These are phyloP conservation scores for Elongisporangium anandrum DNA, from an alignment of 352 stramenopile species.

Conservation along the genomic window DNA sequence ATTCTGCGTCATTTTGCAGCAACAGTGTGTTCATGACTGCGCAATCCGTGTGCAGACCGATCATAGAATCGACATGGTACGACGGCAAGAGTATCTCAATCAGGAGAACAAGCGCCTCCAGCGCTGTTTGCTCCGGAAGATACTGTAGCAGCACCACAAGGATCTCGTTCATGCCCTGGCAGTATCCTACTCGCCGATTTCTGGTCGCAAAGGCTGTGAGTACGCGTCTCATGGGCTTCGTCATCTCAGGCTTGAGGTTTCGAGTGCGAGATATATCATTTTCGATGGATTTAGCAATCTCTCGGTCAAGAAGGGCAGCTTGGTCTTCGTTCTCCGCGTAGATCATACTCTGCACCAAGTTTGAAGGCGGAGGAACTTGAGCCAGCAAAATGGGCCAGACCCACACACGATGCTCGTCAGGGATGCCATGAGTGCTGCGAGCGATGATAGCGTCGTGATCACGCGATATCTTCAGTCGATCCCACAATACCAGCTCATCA, in stretches of 20 bases:
- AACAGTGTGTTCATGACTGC: conserved; percentile 80
- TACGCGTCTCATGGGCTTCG: conserved; percentile 55
- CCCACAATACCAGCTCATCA: conserved; percentile 37
- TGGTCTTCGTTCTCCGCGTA: conserved; percentile 30
- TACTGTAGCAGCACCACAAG: conserved; percentile 68
- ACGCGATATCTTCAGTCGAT: conserved; percentile 26
- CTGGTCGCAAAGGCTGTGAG: conserved; percentile 69
- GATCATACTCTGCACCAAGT: conserved; percentile 23
- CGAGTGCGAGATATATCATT: conserved; percentile 74
- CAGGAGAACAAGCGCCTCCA: conserved; percentile 57
- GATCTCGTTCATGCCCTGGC: conserved; percentile 86
- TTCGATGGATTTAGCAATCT: conserved; percentile 77
- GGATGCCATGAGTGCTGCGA: conserved; percentile 49
- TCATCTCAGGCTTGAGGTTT: conserved; percentile 49
- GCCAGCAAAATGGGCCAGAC: conserved; percentile 69
- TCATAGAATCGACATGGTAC: conserved; percentile 85
- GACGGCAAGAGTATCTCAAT: conserved; percentile 72
- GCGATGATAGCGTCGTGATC: conserved; percentile 24
- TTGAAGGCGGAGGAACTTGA: conserved; percentile 27
- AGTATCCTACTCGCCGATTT: conserved; percentile 78
- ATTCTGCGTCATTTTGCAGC: conserved; percentile 65
- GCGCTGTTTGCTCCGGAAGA: conserved; percentile 52
- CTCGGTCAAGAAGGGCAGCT: conserved; percentile 38
- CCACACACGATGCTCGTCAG: conserved; percentile 61
- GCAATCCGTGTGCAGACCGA: conserved; percentile 78